Conservation (phyloP, 805 yeast species). For the Kuraishia piskuri region DNA sequence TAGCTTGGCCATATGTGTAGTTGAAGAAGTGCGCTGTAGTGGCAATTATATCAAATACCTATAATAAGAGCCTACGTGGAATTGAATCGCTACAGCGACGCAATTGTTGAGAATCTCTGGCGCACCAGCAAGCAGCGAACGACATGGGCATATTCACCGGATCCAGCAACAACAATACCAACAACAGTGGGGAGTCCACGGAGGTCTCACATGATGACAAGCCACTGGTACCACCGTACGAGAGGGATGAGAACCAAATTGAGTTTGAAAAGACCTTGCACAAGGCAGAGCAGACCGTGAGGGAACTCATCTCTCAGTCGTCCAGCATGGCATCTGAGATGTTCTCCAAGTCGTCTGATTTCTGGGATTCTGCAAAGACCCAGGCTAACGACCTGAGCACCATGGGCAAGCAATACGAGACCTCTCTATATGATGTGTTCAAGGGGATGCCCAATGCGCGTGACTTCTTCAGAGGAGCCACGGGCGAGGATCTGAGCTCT, state of each 20-base stretch:
- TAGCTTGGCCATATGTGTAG: not conserved
- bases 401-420: not conserved
- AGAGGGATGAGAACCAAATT: not conserved
- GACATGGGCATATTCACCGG: not conserved
- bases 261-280: conserved; percentile 2
- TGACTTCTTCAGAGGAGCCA: not conserved
- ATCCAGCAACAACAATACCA: not conserved
- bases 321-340: not conserved
- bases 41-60: no score
- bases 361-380: conserved; percentile 1
- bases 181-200: not conserved
- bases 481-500: not conserved
- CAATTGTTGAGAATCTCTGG: no score
- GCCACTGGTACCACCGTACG: not conserved
- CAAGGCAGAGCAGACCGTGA: conserved; percentile 2
- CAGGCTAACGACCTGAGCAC: not conserved
- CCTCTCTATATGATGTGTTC: not conserved
- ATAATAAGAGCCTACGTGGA: no score
- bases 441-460: not conserved
- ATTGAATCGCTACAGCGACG: no score
- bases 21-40: not conserved
- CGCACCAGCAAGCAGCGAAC: not conserved
- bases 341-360: not conserved
- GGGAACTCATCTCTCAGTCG: not conserved
- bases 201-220: no score